Conservation (phyloP, 139 green algal species). For the Coccomyxa sp. region DNA sequence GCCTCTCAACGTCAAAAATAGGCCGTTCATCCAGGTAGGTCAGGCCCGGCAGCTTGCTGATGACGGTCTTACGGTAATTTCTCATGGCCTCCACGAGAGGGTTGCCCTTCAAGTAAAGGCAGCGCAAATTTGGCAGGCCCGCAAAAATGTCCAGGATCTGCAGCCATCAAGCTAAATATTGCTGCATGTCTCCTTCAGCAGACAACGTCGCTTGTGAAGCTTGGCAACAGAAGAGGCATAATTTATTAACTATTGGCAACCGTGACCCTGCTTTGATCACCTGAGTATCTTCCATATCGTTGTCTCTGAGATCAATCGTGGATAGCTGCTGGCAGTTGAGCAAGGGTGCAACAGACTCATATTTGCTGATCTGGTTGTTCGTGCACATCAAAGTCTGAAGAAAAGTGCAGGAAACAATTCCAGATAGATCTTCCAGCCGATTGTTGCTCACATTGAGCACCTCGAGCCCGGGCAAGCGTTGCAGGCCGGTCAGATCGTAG, state of each 20-base stretch:
- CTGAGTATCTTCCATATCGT: not conserved
- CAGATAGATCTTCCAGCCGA: conserved; percentile 40
- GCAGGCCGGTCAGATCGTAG: conserved; percentile 43
- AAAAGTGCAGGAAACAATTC: conserved; percentile 16
- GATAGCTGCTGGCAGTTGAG: not conserved
- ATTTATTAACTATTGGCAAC: not conserved
- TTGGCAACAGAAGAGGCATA: not conserved
- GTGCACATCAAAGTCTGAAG: not conserved
- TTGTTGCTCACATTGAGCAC: conserved; percentile 84
- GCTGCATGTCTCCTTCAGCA: too few relatives aligned
- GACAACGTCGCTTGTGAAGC: not conserved
- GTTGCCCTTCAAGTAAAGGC: conserved; percentile 87
- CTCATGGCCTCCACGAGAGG: conserved; percentile 61
- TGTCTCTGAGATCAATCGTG: not conserved
- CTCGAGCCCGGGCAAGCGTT: conserved; percentile 47
- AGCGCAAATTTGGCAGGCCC: conserved; percentile 61
- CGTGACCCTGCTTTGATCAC: not conserved
- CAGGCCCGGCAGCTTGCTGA: conserved; percentile 53
- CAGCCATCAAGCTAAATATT: conserved; percentile 8
- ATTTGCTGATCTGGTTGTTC: conserved; percentile 62
- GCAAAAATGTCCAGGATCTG: conserved; percentile 22
- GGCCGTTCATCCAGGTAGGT: conserved; percentile 86
- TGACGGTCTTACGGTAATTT: conserved; percentile 72
- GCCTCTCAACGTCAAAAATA: conserved; percentile 70
- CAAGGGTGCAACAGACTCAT: conserved; percentile 28